Percentiles rank a stretch among this genome's conserved stretches.
Conservation (phyloP, 2,329 filamentous ascomycete species). For the Clonostachys byssicola region DNA sequence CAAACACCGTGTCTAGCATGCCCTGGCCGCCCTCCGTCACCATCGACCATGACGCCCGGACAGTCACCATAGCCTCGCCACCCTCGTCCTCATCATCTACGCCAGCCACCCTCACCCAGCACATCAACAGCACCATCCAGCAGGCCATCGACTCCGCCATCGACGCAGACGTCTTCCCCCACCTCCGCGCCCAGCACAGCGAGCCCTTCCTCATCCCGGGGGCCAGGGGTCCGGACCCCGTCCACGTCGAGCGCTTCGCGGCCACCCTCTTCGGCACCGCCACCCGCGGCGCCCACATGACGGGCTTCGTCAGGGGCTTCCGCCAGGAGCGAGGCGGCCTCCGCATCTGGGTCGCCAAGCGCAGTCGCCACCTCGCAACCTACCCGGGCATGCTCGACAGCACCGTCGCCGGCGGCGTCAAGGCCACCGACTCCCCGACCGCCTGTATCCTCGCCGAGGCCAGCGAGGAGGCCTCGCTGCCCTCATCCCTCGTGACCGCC, state of each 20-base stretch:
- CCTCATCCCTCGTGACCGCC: conserved; percentile 16
- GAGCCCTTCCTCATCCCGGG: conserved; percentile 36
- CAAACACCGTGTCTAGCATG: conserved; percentile 37
- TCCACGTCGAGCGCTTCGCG: conserved; percentile 56
- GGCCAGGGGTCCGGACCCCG: conserved; percentile 15
- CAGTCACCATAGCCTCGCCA: conserved; percentile 22
- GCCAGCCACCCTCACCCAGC: conserved; percentile 1
- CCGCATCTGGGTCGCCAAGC: conserved; percentile 65
- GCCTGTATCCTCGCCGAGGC: conserved; percentile 69
- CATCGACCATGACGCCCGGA: conserved; percentile 21
- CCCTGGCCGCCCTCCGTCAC: conserved; percentile 37
- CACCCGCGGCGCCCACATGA: conserved; percentile 63
- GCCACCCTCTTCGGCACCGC: conserved; percentile 63
- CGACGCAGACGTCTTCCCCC: conserved; percentile 27
- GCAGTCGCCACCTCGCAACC: conserved; percentile 63
- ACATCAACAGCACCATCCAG: conserved; percentile 33
- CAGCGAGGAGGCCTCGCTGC: conserved; percentile 61
- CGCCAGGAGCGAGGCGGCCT: conserved; percentile 16
- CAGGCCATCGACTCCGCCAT: conserved; percentile 30
- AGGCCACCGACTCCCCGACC: conserved; percentile 60
- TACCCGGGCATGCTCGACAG: conserved; percentile 76
- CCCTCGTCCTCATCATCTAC: conserved; percentile 11
- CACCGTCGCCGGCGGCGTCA: conserved; percentile 74
- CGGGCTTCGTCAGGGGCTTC: conserved; percentile 45
- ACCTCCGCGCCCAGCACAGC: conserved; percentile 30